Percentiles rank a stretch among this genome's conserved stretches.
phyloP scores from a whole-genome alignment of 2,329 filamentous ascomycete genomes.

The Penicillium sp. region DNA sequence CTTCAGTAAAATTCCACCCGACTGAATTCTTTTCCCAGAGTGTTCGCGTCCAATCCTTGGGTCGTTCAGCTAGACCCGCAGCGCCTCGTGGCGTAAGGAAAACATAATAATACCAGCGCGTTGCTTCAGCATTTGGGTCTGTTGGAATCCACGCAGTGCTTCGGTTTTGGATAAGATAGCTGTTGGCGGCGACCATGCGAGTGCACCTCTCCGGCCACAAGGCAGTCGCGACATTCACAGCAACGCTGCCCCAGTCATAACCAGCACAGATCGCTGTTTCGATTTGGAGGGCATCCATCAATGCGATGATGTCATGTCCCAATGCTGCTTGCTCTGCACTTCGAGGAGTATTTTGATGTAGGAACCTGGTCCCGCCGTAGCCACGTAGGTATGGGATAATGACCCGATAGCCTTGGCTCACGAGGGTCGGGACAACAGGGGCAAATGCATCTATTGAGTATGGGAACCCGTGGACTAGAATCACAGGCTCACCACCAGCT shows the following conservation, averaged over 20 bases:
- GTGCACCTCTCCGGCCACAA: constrained; percentile 29
- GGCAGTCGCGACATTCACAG: constrained; percentile 24
- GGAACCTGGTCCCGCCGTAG: constrained; percentile 27
- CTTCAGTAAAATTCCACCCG: constrained; percentile 23
- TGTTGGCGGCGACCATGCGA: constrained; percentile 26
- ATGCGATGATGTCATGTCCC: constrained; percentile 27
- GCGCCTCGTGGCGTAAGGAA: constrained; percentile 27
- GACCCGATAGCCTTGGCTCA: constrained; percentile 23
- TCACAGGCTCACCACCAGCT: not conserved
- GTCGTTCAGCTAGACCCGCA: constrained; percentile 16
- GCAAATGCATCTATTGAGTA: constrained; percentile 28
- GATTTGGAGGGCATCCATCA: constrained; percentile 27
- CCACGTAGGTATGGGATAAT: constrained; percentile 31
- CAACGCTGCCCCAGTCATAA: constrained; percentile 32
- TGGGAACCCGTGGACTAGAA: constrained; percentile 31
- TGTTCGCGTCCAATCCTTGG: constrained; percentile 18
- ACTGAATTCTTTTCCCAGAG: constrained; percentile 28
- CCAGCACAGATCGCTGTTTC: constrained; percentile 29
- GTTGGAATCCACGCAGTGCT: constrained; percentile 21
- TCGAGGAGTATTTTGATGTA: constrained; percentile 19
- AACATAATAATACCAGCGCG: constrained; percentile 30
- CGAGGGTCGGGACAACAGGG: constrained; percentile 23
- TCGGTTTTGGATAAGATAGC: constrained; percentile 17
- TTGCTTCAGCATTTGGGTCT: constrained; percentile 18
- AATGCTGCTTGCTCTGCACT: constrained; percentile 31